phyloP scores from a whole-genome alignment of 768 basidiomycete species.

The Trametes punicea region DNA sequence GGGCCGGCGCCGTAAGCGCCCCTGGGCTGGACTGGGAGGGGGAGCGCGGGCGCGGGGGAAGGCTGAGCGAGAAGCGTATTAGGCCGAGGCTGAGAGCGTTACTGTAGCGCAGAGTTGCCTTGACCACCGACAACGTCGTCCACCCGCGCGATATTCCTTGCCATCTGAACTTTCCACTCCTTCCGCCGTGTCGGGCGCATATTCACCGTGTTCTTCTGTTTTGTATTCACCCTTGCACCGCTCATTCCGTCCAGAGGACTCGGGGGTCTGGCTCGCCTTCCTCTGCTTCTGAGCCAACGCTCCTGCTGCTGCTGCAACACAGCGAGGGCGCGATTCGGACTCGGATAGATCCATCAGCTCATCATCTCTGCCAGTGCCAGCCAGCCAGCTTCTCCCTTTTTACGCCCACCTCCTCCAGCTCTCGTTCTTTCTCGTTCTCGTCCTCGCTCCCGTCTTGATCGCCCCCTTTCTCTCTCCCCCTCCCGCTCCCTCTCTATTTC shows the following conservation, averaged over 20 bases:
- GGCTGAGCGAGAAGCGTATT: neutral
- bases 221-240: slow-evolving; percentile 16
- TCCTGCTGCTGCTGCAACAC: neutral
- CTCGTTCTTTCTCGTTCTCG: slow-evolving; percentile 13
- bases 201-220: slow-evolving; percentile 1
- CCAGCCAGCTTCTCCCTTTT: slow-evolving; percentile 5
- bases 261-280: slow-evolving; percentile 7
- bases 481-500: slow-evolving; percentile 17
- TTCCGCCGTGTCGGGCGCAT: slow-evolving; percentile 9
- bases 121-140: slow-evolving; percentile 45
- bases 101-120: slow-evolving; percentile 38
- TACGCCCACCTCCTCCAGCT: slow-evolving; percentile 12
- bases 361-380: slow-evolving; percentile 21
- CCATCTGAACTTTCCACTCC: slow-evolving; percentile 25
- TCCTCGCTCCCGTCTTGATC: slow-evolving; percentile 15
- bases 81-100: neutral
- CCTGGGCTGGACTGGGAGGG: too few species aligned
- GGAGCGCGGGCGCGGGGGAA: neutral
- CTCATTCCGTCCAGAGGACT: slow-evolving; percentile 4
- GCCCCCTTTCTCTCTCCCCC: slow-evolving; percentile 13
- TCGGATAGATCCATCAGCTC: slow-evolving; percentile 20
- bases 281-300: neutral
- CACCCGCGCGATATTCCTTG: slow-evolving; percentile 12
- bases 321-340: too few species aligned
- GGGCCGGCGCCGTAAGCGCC: neutral